phyloP scores from a whole-genome alignment of 768 basidiomycete genomes.

The Favolaschia claudopus region DNA sequence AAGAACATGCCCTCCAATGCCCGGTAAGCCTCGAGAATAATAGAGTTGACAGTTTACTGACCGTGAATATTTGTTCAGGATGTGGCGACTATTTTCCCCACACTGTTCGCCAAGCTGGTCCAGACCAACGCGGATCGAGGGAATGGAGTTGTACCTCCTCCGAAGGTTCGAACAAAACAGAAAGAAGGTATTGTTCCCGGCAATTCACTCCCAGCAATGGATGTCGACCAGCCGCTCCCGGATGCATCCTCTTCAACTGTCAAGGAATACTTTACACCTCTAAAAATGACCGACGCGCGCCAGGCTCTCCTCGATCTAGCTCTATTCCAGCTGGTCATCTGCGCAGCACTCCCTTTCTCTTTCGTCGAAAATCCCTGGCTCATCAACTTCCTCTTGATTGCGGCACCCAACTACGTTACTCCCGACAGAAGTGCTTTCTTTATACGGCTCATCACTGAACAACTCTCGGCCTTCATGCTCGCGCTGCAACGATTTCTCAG shows the following conservation, averaged over 20 bases:
- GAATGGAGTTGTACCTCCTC: background rate
- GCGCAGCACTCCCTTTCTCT: conserved; percentile 12
- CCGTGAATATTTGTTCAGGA: background rate
- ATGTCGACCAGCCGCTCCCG: background rate
- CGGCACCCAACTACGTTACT: background rate
- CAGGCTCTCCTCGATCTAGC: conserved; percentile 11
- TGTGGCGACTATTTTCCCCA: background rate
- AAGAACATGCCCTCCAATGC: background rate
- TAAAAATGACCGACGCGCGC: background rate
- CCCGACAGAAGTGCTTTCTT: background rate
- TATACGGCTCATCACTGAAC: background rate
- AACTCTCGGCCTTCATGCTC: background rate
- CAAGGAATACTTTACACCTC: background rate
- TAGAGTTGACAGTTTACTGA: background rate
- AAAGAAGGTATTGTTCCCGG: conserved; percentile 3
- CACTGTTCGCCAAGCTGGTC: background rate
- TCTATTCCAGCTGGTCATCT: conserved; percentile 14
- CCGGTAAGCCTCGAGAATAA: background rate
- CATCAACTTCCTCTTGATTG: conserved; percentile 1
- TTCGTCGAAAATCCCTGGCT: conserved; percentile 18
- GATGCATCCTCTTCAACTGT: background rate
- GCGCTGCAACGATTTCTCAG: background rate
- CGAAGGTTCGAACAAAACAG: background rate
- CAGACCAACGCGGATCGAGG: background rate
- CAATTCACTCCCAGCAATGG: too few species aligned